Conservation (phyloP, 2,329 filamentous ascomycete species). For the Byssoonygena ceratinophila region DNA sequence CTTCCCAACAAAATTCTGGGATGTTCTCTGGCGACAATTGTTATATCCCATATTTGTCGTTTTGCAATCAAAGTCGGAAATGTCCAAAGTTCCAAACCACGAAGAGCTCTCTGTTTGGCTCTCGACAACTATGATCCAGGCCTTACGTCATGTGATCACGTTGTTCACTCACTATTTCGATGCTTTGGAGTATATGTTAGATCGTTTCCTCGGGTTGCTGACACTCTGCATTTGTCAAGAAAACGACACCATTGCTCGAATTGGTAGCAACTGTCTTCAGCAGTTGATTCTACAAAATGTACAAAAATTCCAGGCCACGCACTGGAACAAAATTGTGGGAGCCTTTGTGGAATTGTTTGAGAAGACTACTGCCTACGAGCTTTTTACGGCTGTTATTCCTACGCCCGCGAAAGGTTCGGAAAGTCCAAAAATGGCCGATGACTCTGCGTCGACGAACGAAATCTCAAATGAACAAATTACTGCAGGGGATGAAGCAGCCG, state of each 20-base stretch:
- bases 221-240: slow-evolving; percentile 97
- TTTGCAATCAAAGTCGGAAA: slow-evolving; percentile 86
- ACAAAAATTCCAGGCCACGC: slow-evolving; percentile 70
- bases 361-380: slow-evolving; percentile 82
- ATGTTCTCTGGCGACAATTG: slow-evolving; percentile 92
- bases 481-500: slow-evolving; percentile 20
- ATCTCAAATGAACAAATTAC: slow-evolving; percentile 21
- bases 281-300: slow-evolving; percentile 96
- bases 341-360: slow-evolving; percentile 95
- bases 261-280: slow-evolving; percentile 95
- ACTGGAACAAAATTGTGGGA: slow-evolving; percentile 91
- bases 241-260: slow-evolving; percentile 94
- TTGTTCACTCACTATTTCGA: slow-evolving; percentile 99
- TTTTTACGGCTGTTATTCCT: slow-evolving; percentile 72
- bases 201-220: slow-evolving; percentile 88
- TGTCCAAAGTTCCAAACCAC: slow-evolving; percentile 88
- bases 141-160: slow-evolving; percentile 93
- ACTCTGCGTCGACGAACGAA: slow-evolving; percentile 20
- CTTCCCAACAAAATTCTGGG: slow-evolving; percentile 93
- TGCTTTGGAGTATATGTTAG: slow-evolving; percentile 91
- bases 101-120: slow-evolving; percentile 98
- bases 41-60: slow-evolving; percentile 99
- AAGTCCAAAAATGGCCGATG: slow-evolving; percentile 24
- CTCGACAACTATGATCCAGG: slow-evolving; percentile 98
- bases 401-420: slow-evolving; percentile 27